Conservation (phyloP, 768 basidiomycete species). For the Xerocomellus chrysenteron region DNA sequence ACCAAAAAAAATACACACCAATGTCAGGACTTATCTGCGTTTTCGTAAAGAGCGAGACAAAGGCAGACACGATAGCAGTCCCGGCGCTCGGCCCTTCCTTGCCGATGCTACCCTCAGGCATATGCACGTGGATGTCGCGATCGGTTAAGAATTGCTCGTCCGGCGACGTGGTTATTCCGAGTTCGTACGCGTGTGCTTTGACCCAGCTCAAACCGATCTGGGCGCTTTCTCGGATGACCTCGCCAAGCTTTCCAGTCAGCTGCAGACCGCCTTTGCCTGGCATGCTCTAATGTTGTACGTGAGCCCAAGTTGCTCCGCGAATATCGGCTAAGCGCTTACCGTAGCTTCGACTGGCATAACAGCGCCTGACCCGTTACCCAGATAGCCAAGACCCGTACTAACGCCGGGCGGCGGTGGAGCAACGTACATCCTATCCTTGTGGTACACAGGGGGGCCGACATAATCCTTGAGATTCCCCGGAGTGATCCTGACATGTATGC, state of each 20-base stretch:
- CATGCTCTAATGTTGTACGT: slow-evolving; percentile 63
- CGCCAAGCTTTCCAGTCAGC: slow-evolving; percentile 95
- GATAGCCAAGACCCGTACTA: slow-evolving; percentile 90
- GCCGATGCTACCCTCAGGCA: slow-evolving; percentile 92
- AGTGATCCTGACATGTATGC: slow-evolving; percentile 78
- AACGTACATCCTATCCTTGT: slow-evolving; percentile 90
- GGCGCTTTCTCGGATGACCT: slow-evolving; percentile 95
- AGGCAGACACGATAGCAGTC: slow-evolving; percentile 87
- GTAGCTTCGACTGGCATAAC: slow-evolving; percentile 97
- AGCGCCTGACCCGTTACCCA: slow-evolving; percentile 94
- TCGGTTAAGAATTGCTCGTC: slow-evolving; percentile 82
- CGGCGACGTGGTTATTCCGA: slow-evolving; percentile 75
- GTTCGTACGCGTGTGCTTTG: slow-evolving; percentile 82
- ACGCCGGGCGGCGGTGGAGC: slow-evolving; percentile 85
- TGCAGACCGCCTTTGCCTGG: slow-evolving; percentile 93
- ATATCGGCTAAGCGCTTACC: slow-evolving; percentile 44
- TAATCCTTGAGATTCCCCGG: slow-evolving; percentile 92
- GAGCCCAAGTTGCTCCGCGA: not conserved
- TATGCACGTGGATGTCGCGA: slow-evolving; percentile 91
- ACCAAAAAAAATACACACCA: slow-evolving; percentile 47
- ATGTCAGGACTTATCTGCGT: slow-evolving; percentile 84
- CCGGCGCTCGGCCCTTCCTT: slow-evolving; percentile 98
- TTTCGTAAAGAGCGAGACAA: slow-evolving; percentile 89
- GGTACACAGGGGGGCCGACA: slow-evolving; percentile 93
- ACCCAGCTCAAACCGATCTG: slow-evolving; percentile 95